Percentiles rank a stretch among this genome's conserved stretches.
These are phyloP conservation scores for Monosporascus sp. DNA, from an alignment of 2,329 filamentous ascomycete genomes.

Conservation along the genomic window DNA sequence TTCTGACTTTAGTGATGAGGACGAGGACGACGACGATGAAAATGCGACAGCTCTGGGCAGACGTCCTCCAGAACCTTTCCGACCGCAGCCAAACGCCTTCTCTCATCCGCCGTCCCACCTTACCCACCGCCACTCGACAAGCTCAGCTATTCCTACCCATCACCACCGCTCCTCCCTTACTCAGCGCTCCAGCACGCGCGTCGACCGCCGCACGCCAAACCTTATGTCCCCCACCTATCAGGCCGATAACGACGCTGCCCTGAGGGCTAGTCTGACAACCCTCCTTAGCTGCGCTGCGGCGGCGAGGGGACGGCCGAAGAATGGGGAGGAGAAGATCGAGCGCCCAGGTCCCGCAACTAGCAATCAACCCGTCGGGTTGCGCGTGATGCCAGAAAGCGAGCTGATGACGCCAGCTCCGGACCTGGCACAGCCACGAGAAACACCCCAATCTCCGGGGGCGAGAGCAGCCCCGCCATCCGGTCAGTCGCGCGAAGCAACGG, in stretches of 20 bases:
- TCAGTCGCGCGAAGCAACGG: slow-evolving; percentile 14
- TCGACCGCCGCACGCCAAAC: slow-evolving; percentile 46
- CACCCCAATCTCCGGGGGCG: slow-evolving; percentile 10
- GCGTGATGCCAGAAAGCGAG: slow-evolving; percentile 57
- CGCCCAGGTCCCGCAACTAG: slow-evolving; percentile 39
- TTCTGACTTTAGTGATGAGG: slow-evolving; percentile 43
- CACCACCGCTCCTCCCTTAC: slow-evolving; percentile 44
- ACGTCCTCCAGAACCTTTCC: slow-evolving; percentile 56
- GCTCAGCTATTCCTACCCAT: slow-evolving; percentile 43
- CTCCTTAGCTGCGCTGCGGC: slow-evolving; percentile 92
- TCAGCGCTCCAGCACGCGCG: slow-evolving; percentile 42
- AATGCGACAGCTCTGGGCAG: slow-evolving; percentile 74
- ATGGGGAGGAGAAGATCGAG: slow-evolving; percentile 33
- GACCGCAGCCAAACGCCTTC: slow-evolving; percentile 88
- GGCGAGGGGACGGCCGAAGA: slow-evolving; percentile 73
- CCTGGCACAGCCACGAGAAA: slow-evolving; percentile 13
- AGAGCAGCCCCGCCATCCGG: slow-evolving; percentile 5
- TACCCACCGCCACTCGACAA: slow-evolving; percentile 44
- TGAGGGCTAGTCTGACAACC: slow-evolving; percentile 90
- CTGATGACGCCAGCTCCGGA: slow-evolving; percentile 36
- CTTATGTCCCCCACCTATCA: slow-evolving; percentile 71
- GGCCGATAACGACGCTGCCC: slow-evolving; percentile 85
- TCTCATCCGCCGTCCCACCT: slow-evolving; percentile 66
- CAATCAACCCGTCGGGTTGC: slow-evolving; percentile 52
- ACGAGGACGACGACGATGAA: slow-evolving; percentile 60